Base-by-base conservation (phyloP, 352 stramenopile species). In the Pythium scleroteichum region DNA sequence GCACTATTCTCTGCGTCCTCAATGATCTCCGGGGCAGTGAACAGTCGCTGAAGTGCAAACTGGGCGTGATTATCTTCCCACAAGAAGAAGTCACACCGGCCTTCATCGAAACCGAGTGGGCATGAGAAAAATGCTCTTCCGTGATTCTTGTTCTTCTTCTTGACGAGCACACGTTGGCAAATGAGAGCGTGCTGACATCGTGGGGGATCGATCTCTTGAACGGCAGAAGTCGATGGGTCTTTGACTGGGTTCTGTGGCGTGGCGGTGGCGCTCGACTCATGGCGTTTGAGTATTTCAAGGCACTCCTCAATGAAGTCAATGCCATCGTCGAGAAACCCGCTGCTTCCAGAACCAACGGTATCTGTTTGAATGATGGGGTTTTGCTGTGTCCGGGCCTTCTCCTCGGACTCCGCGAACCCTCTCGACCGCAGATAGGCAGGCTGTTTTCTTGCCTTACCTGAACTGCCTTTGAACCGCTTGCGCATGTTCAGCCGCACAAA, bases 131-230 rank as follows among this genome's bases (percentile, higher is more conserved):
- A 95, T 3, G 62, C 65, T 3, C 81, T 75, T 0, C 78, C 80
- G 53, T 87, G 75, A 53, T 95, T 95, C 47, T 87, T 88, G 69
- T 85, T 92, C 55, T 90, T 90, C 69, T 94, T 94, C 64, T 92
- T 92, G 7, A 94, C 85, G 14, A 83, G 70, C 40, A 91, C 68
- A 33, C 59, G 76, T n/a, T 78, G 72, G 32, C 73, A 87, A 2
- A 72, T 27, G 1, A 92, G 62, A 16, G 76, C 82, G 47, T 94
- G 85, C 26, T 91, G 74, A 50, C 85, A 94, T 38, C 78, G 73
- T 17, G 84, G 84, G 1, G 79, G 69, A 17, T 59, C 29, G 0
- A 23, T 55, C 16, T 19, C 40, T 22, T 52, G 2, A 10, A 49
- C 46, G 14, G 38, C 29, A 0, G 29, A 12, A 22, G 19, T 14